Conservation (phyloP, 2,329 filamentous ascomycete species). For the Cladobotryum protrusum region DNA sequence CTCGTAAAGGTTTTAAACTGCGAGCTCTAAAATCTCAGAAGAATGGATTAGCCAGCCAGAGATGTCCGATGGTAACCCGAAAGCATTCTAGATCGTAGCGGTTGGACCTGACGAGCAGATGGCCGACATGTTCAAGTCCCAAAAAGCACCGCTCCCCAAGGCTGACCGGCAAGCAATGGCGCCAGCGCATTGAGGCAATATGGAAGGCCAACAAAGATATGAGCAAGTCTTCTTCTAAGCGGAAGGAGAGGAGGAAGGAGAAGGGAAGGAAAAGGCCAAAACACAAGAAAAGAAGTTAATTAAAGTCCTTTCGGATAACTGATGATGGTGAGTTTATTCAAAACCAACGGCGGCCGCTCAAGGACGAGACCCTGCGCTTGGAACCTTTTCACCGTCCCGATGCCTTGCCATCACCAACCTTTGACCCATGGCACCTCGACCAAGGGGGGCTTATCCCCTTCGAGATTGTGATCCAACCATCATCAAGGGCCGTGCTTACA, state of each 20-base stretch:
- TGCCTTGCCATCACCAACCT: not conserved
- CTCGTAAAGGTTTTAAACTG: conserved; percentile 29
- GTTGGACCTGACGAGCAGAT: conserved; percentile 52
- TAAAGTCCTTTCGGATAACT: conserved; percentile 7
- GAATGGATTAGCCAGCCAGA: conserved; percentile 5
- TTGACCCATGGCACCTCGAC: conserved; percentile 5
- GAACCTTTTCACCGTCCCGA: conserved; percentile 8
- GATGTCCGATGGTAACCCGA: conserved; percentile 11
- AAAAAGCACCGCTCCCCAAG: conserved; percentile 49
- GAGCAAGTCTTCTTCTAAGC: conserved; percentile 2
- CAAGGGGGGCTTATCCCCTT: conserved; percentile 7
- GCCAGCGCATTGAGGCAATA: conserved; percentile 40
- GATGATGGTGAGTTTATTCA: not conserved
- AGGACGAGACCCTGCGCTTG: not conserved
- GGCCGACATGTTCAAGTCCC: conserved; percentile 51
- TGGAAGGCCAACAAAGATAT: conserved; percentile 11
- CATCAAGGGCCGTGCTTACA: conserved; percentile 2
- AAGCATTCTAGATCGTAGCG: conserved; percentile 26
- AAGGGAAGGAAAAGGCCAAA: too few species aligned
- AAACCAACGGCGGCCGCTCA: not conserved
- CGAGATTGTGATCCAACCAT: conserved; percentile 9
- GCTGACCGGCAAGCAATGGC: conserved; percentile 52
- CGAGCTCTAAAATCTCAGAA: conserved; percentile 36
- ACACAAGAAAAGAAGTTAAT: conserved; percentile 1
- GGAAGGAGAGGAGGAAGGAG: conserved; percentile 6